Base-by-base conservation (phyloP, 2,329 filamentous ascomycete species). In the Seiridium cupressi region DNA sequence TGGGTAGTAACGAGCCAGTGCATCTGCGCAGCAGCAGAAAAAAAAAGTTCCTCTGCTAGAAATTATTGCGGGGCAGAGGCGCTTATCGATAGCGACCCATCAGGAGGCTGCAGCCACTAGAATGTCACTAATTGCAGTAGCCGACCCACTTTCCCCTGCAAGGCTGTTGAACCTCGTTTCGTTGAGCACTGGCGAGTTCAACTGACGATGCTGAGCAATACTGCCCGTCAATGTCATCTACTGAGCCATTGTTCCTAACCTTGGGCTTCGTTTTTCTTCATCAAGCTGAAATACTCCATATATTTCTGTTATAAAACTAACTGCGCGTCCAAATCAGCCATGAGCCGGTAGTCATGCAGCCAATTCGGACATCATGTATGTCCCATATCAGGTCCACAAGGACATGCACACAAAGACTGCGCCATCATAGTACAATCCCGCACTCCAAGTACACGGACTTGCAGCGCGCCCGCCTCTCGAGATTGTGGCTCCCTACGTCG, bases 401-500 rank as follows among this genome's bases (percentile, higher is more conserved):
- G 51, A 32, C 38, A 42, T 44, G 18, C 31, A 32, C 44, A 55
- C n/a, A 26, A 2, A 11, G 38, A n/a, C 38, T 55, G 18, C 53
- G 53, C 7, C 51, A 13, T 18, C 46, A 51, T n/a, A 58, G 56
- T 46, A 58, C 44, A 36, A 26, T n/a, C n/a, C 26, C 57, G 13
- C 42, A 34, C 18, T 38, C 42, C 35, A 51, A 44, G 10, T 46
- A 31, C 34, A 11, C 51, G 26, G 48, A 51, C 11, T 38, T 26
- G 4, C 36, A 55, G 32, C 57, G 60, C 13, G 57, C 60, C 34
- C 58, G 89, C 63, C 74, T 94, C 8, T 94, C 92, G 3, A 87
- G 81, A 51, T 84, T 93, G 74, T 97, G 93, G 92, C 81, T 88
- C 35, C 92, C 93, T 2, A 91, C 89, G 1, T 88, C 89, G 48